Conservation (phyloP, 352 stramenopile species). For the Phytophthora sansomeana region DNA sequence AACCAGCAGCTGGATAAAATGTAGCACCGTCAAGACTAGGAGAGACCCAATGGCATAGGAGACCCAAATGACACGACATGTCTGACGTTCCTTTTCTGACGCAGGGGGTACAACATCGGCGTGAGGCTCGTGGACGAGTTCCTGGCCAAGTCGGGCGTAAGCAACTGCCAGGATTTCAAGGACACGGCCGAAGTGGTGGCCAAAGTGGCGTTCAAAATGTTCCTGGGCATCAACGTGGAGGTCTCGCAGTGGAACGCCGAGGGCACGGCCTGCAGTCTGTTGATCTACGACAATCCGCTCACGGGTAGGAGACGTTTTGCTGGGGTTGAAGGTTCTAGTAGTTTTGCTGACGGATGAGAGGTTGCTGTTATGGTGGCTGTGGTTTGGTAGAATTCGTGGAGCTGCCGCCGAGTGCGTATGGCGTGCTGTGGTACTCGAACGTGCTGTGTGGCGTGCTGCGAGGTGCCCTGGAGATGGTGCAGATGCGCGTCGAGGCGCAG, state of each 20-base stretch:
- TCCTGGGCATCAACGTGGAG: slow-evolving; percentile 95
- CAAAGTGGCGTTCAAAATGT: slow-evolving; percentile 98
- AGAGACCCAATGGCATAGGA: too few species aligned
- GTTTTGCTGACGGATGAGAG: neutral
- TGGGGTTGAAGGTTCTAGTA: neutral
- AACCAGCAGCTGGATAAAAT: slow-evolving; percentile 98
- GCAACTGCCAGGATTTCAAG: slow-evolving; percentile 87
- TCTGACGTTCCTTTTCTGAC: too few species aligned
- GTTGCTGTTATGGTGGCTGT: slow-evolving; percentile 4
- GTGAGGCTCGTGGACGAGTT: slow-evolving; percentile 98
- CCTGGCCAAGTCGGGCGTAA: slow-evolving; percentile 94
- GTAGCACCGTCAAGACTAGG: slow-evolving; percentile 32
- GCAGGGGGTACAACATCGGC: slow-evolving; percentile 96
- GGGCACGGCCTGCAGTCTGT: slow-evolving; percentile 89
- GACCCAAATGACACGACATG: too few species aligned
- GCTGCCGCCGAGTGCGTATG: slow-evolving; percentile 87
- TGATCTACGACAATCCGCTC: slow-evolving; percentile 97
- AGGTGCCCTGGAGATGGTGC: slow-evolving; percentile 96
- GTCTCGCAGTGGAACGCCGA: slow-evolving; percentile 92
- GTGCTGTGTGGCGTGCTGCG: slow-evolving; percentile 96
- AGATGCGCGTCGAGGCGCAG: slow-evolving; percentile 87
- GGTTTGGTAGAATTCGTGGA: slow-evolving; percentile 89
- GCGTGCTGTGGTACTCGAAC: slow-evolving; percentile 96
- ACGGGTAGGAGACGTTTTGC: slow-evolving; percentile 52
- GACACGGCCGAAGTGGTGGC: slow-evolving; percentile 96